Evolutionary conservation across 768 basidiomycete species (phyloP).

Genomic region (Kwoniella bestiolae): DNA sequence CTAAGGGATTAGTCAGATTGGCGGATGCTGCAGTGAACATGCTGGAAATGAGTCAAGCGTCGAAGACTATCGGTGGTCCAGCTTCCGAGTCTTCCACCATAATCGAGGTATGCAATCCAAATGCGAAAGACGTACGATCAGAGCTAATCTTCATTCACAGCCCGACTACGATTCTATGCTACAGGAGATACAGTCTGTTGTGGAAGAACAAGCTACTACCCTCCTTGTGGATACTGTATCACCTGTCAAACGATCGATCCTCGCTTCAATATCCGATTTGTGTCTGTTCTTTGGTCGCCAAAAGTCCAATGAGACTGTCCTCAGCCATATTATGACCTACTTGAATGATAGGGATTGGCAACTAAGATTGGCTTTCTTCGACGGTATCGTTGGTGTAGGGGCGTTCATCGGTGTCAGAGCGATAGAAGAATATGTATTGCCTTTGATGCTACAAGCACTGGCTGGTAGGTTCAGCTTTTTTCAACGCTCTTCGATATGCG

Average conservation of each 20-base stretch:
- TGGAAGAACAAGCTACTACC: conserved; percentile 84
- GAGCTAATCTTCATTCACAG: conserved; percentile 59
- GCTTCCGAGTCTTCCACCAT: conserved; percentile 74
- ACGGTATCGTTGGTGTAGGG: conserved; percentile 92
- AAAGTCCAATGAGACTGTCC: conserved; percentile 89
- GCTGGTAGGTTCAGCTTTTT: conserved; percentile 67
- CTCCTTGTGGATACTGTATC: conserved; percentile 87
- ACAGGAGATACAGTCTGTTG: conserved; percentile 78
- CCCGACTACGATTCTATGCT: conserved; percentile 87
- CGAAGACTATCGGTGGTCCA: conserved; percentile 39
- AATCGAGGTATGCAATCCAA: conserved; percentile 80
- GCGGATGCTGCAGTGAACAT: conserved; percentile 86
- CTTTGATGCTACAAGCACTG: conserved; percentile 91
- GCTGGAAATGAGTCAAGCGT: conserved; percentile 88
- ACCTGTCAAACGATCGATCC: conserved; percentile 85
- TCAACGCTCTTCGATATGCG: not conserved
- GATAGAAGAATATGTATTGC: conserved; percentile 94
- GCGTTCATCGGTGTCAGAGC: conserved; percentile 89
- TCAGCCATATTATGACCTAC: conserved; percentile 85
- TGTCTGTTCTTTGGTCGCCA: conserved; percentile 93
- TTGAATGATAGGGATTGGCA: conserved; percentile 86
- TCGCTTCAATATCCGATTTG: conserved; percentile 82
- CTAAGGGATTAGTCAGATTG: conserved; percentile 80
- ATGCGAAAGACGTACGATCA: no score
- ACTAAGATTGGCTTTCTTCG: conserved; percentile 87